Evolutionary conservation across 768 basidiomycete species (phyloP), one percentile per base, ranked within the genome.

Genomic region (Termitomyces sp.): DNA sequence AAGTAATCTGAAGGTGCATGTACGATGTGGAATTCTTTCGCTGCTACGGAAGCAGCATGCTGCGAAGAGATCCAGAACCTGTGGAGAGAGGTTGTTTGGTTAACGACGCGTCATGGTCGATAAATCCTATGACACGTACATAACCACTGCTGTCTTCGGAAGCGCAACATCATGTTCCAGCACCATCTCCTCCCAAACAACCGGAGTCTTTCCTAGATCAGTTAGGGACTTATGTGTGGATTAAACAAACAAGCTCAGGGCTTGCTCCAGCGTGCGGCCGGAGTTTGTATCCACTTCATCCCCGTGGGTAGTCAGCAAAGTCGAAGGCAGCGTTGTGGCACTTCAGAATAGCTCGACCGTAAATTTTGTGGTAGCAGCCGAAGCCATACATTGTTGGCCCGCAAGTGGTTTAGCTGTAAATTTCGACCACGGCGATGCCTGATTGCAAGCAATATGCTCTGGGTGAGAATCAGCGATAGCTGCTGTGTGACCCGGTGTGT

Each of bases 181-280:
- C 2, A 83, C 81, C 85, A 89, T 86, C 66, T 90, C 87, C 72
- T 94, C 85, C 88, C 90, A 93, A 11, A 94, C 89, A 27, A 92
- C 82, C 0, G 91, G 83, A 0, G 82, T 88, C 72, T 92, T 93
- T 0, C 85, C 85, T 8, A 76, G 65, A 0, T 66, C 67, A 3
- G 68, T 69, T 23, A 94, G 69, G 2, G 82, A 78, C 0, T 63
- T 63, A 63, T 92, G 91, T 1, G 79, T 83, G 0, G 74, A 74
- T 45, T 79, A 66, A 0, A 82, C 82, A 64, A 93, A 93, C 1
- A 62, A 62, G 60, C 79, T 76, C 41, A 95, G 70, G 0, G 90
- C 89, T 53, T 88, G 71, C 35, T 82, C 75, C 10, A 95, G 64
- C 0, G 84, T 89, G 65, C 73, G 73, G 4, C 78, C 79, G 21